Percentiles rank a stretch among this genome's conserved stretches.
These are phyloP conservation scores for Rosa chinensis DNA, from an alignment of 306 rosid genomes.

Conservation along the genomic window DNA sequence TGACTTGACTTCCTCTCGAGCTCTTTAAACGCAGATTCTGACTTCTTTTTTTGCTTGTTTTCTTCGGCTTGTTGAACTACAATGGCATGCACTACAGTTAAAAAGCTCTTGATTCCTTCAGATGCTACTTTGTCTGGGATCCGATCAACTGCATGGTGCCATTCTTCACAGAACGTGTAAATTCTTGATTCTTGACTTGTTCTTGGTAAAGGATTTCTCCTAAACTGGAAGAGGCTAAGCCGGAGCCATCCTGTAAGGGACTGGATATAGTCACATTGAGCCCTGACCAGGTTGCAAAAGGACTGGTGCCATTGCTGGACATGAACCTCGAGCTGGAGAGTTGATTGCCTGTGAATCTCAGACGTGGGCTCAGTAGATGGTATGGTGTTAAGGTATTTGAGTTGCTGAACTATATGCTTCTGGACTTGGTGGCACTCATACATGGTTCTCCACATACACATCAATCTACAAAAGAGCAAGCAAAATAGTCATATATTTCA, in stretches of 20 bases:
- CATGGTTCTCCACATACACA: slow-evolving; percentile 99
- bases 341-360: slow-evolving; percentile 83
- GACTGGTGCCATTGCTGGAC: slow-evolving; percentile 95
- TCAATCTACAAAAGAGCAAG: slow-evolving; percentile 54
- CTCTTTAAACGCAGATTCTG: slow-evolving; percentile 69
- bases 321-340: slow-evolving; percentile 89
- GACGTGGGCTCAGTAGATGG: slow-evolving; percentile 84
- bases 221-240: slow-evolving; percentile 81
- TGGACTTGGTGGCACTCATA: slow-evolving; percentile 97
- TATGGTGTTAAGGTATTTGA: slow-evolving; percentile 70
- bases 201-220: slow-evolving; percentile 51
- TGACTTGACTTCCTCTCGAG: slow-evolving; percentile 73
- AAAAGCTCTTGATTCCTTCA: slow-evolving; percentile 87
- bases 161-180: slow-evolving; percentile 82
- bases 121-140: slow-evolving; percentile 90
- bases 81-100: slow-evolving; percentile 79
- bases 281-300: slow-evolving; percentile 75
- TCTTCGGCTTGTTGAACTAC: slow-evolving; percentile 89
- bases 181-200: slow-evolving; percentile 68
- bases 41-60: slow-evolving; percentile 70
- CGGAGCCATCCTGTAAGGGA: slow-evolving; percentile 94
- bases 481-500: not conserved
- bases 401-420: slow-evolving; percentile 92
- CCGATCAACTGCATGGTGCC: slow-evolving; percentile 76
- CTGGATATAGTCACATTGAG: slow-evolving; percentile 78